Base-by-base conservation (phyloP, 129 eudicot species). In the Pittosporum tobira region DNA sequence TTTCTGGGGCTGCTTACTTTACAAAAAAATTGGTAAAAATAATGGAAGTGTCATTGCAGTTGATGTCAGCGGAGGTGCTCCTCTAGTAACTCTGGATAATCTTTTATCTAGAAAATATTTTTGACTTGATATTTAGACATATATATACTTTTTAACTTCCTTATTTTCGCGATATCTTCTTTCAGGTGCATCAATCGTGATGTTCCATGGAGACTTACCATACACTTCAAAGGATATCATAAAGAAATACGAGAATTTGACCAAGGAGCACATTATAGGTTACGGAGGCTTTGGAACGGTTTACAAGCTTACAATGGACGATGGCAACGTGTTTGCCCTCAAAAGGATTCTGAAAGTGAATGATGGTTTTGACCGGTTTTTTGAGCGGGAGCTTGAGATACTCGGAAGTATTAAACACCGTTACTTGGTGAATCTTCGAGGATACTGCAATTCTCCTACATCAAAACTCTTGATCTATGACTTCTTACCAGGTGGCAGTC, bases 161-260 rank as follows among this genome's bases (percentile, higher is more conserved):
- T 31, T 49, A 51, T 29, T 54, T 51, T 13, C 53, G 27, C 56
- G 27, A 13, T 51, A 51, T 45, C 49, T 53, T 1, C 18, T 27
- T 29, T 61, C 69, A 91, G 99, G 99, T 73, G 96, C 99, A 73
- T 87, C 96, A 14, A 81, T 91, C 72, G 99, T 91, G 67, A 91
- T 87, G 94, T 91, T 91, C 64, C 99, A 91, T 62, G 99, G 99
- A 70, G 99, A 91, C 76, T 79, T 91, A 65, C 99, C 99, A 16
- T 91, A 91, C 59, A 75, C 99, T 45, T 86, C 99, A 60, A 91
- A 91, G 73, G 99, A 91, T 67, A 84, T 91, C 13, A 87, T 91
- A 2, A 87, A 84, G 62, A 91, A 91, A 66, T 53, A 87, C 68
- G 99, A 91, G 63, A 78, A 73, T 30, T 77, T 91, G 48, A 87